Evolutionary conservation across 306 rosid species (phyloP).

Genomic region (Prunus davidiana): DNA sequence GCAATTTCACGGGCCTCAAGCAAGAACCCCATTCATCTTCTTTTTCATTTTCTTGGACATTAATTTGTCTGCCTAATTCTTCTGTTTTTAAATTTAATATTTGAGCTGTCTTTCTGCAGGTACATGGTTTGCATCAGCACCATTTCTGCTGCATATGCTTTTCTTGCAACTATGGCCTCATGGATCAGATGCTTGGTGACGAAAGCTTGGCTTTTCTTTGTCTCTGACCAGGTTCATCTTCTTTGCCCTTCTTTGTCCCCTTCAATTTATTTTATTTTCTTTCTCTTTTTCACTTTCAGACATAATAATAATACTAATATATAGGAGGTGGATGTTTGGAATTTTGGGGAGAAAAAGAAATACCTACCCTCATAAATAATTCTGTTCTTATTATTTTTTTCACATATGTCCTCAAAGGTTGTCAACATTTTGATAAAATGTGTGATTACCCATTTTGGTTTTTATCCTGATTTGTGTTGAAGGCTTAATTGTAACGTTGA

Average conservation of each 20-base stretch:
- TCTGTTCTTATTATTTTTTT: neutral
- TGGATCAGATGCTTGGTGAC: slow-evolving; percentile 47
- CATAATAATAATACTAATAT: neutral
- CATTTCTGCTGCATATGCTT: slow-evolving; percentile 60
- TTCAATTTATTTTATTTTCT: neutral
- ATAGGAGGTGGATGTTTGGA: neutral
- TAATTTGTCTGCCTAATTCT: neutral
- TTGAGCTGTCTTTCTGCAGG: slow-evolving; percentile 35
- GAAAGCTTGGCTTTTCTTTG: slow-evolving; percentile 80
- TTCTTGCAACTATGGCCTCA: slow-evolving; percentile 47
- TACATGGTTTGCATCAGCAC: slow-evolving; percentile 70
- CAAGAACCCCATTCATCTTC: slow-evolving; percentile 19
- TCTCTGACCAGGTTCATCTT: slow-evolving; percentile 78
- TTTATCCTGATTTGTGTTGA: neutral
- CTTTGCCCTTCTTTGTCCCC: neutral
- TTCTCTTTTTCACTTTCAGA: neutral
- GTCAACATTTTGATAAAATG: neutral
- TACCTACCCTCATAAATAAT: neutral
- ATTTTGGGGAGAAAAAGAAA: neutral
- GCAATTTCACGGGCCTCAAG: slow-evolving; percentile 70
- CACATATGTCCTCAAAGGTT: neutral
- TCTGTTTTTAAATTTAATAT: neutral
- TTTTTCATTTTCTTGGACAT: neutral
- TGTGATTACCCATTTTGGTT: neutral
- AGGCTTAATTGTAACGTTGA: neutral